Base-by-base conservation (phyloP, 78 protist species). In the Dictyostelium purpureum region DNA sequence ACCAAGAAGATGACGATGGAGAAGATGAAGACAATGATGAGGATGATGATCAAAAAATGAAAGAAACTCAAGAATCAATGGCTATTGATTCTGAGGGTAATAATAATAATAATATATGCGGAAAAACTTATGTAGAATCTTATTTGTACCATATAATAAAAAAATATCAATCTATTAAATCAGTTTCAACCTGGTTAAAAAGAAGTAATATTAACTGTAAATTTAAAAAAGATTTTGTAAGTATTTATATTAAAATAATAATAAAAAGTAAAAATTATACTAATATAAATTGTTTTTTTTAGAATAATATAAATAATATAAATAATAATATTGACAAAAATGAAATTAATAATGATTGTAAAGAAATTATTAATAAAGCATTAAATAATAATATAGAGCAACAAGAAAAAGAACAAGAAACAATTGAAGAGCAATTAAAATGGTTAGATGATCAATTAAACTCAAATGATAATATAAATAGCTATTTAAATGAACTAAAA, bases 81-180 rank as follows among this genome's bases (percentile, higher is more conserved):
- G 71, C 26, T 33, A 21, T 33, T 28, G 52, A 38, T 40, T 37
- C 4, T 21, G 33, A 42, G 9, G 42, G 54, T 7, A 18, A 71
- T 9, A 16, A 38, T 67, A 38, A 67, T 67, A 67, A n/a, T 38
- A 67, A 49, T 49, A n/a, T n/a, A n/a, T n/a, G n/a, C n/a, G 11
- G 6, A 40, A 52, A 81, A 59, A 26, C 66, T 31, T 35, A 71
- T 14, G 28, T 57, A 19, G 56, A 73, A 12, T 54, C 31, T 5
- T 85, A 85, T 47, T 77, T 85, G 28, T n/a, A 57, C 35, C 49
- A 73, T 85, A 52, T 74, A 49, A 26, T 85, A 31, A 28, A 31
- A 35, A 66, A 52, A 21, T 85, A 54, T 45, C 24, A 56, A 45
- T 70, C 82, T 3, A 73, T 85, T 35, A 73, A 61, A 56, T 56